Evolutionary conservation across 2,329 filamentous ascomycete species (phyloP).

Genomic region (Fusarium secorum): DNA sequence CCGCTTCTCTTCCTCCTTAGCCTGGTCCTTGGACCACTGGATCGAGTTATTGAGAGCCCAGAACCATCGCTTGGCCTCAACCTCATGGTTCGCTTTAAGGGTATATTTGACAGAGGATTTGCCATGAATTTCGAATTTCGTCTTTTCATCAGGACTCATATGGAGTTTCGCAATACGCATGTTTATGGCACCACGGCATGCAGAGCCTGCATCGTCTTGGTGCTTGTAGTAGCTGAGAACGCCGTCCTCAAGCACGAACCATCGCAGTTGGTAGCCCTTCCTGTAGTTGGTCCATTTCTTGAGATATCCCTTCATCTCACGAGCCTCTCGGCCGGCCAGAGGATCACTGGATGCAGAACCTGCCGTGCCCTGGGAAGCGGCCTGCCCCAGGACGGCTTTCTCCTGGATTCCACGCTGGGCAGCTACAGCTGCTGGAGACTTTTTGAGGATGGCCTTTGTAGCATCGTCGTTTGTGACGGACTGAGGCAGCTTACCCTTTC

Average conservation of each 20-base stretch:
- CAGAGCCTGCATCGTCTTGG: constrained; percentile 95
- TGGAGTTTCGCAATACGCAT: constrained; percentile 95
- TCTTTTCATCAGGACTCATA: constrained; percentile 98
- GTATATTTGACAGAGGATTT: constrained; percentile 99
- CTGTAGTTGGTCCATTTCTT: constrained; percentile 99
- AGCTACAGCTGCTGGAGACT: constrained; percentile 90
- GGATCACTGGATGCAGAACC: constrained; percentile 64
- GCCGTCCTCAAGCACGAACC: constrained; percentile 98
- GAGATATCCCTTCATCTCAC: constrained; percentile 98
- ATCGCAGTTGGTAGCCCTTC: constrained; percentile 93
- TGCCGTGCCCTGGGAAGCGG: constrained; percentile 63
- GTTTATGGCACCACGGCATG: constrained; percentile 96
- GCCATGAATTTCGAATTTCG: constrained; percentile 95
- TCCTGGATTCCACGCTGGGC: constrained; percentile 97
- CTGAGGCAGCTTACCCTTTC: constrained; percentile 93
- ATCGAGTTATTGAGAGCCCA: constrained; percentile 99
- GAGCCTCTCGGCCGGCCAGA: constrained; percentile 80
- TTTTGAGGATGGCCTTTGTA: constrained; percentile 88
- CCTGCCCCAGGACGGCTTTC: constrained; percentile 89
- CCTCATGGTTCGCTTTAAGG: constrained; percentile 95
- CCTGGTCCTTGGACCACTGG: constrained; percentile 97
- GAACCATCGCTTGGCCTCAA: constrained; percentile 98
- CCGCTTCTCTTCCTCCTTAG: constrained; percentile 84
- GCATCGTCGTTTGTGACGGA: constrained; percentile 95
- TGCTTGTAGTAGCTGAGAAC: constrained; percentile 99